phyloP scores from a whole-genome alignment of 1,139 yeast species.

The Groenewaldozyma auringiensis region DNA sequence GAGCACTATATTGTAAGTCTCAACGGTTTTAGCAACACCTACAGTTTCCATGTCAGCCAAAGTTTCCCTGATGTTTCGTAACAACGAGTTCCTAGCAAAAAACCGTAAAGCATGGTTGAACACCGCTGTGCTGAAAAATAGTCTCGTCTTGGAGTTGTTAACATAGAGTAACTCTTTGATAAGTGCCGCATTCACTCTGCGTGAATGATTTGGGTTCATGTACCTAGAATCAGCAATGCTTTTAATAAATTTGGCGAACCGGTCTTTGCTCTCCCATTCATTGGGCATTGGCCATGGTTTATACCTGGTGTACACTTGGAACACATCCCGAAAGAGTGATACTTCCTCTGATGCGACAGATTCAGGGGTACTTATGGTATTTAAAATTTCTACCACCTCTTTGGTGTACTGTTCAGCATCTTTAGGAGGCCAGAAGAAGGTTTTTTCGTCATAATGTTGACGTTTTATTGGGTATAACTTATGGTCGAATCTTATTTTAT shows the following conservation, averaged over 20 bases:
- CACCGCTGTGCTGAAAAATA: slow-evolving; percentile 31
- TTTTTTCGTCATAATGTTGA: neutral
- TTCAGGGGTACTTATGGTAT: slow-evolving; percentile 1
- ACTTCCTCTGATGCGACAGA: neutral
- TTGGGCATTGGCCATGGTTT: neutral
- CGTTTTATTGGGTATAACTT: neutral
- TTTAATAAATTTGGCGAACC: neutral
- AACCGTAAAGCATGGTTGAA: slow-evolving; percentile 41
- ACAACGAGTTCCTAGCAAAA: slow-evolving; percentile 33
- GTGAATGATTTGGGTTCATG: neutral
- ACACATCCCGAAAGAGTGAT: neutral
- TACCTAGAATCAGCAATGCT: neutral
- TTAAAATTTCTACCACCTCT: neutral
- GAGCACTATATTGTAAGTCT: slow-evolving; percentile 39
- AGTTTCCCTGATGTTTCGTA: slow-evolving; percentile 38
- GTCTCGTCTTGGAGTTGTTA: slow-evolving; percentile 31
- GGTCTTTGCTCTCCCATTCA: neutral
- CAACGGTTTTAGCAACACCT: slow-evolving; percentile 33
- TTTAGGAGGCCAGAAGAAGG: neutral
- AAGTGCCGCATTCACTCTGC: slow-evolving; percentile 12
- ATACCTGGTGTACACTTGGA: no score
- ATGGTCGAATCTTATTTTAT: neutral
- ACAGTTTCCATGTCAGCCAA: slow-evolving; percentile 35
- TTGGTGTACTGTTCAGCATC: neutral
- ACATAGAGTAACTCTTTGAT: slow-evolving; percentile 37